Evolutionary conservation across 352 stramenopile genomes (phyloP).

Genomic region (Phytophthora vignae): DNA sequence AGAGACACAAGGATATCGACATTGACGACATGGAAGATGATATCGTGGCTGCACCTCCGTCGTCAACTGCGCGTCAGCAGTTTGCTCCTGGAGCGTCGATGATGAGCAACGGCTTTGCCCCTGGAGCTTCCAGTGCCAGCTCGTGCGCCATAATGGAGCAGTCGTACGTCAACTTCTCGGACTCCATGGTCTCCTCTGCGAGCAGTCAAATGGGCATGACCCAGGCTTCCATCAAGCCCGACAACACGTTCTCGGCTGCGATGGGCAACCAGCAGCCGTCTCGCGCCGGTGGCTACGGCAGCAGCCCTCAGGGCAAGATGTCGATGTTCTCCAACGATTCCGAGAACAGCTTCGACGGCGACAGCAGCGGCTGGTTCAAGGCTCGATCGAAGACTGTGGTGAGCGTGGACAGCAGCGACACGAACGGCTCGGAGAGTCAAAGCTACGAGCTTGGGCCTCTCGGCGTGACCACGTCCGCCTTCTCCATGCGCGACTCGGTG

Average conservation of each 20-base stretch:
- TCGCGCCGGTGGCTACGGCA: conserved; percentile 26
- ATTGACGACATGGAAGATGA: conserved; percentile 46
- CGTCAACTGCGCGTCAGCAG: conserved; percentile 4
- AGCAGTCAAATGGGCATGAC: conserved; percentile 26
- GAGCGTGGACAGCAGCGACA: conserved; percentile 37
- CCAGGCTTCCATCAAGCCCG: conserved; percentile 18
- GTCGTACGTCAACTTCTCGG: conserved; percentile 54
- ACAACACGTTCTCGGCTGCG: conserved; percentile 41
- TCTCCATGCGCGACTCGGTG: conserved; percentile 30
- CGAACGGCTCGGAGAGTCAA: conserved; percentile 28
- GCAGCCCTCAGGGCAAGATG: conserved; percentile 42
- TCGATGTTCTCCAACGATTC: conserved; percentile 58
- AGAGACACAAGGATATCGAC: conserved; percentile 46
- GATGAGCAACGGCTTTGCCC: conserved; percentile 16
- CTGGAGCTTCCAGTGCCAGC: conserved; percentile 26
- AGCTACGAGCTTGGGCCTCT: conserved; percentile 37
- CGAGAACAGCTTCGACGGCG: conserved; percentile 45
- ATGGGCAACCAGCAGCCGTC: conserved; percentile 27
- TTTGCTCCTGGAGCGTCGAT: conserved; percentile 29
- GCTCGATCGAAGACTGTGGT: conserved; percentile 55
- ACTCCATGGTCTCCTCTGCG: conserved; percentile 39
- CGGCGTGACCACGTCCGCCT: conserved; percentile 35
- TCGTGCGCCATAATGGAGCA: conserved; percentile 37
- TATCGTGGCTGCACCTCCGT: conserved; percentile 23
- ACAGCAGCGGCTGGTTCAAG: conserved; percentile 56